These are phyloP conservation scores for Wickerhamiella brachini DNA, from an alignment of 805 yeast species.

Conservation along the genomic window DNA sequence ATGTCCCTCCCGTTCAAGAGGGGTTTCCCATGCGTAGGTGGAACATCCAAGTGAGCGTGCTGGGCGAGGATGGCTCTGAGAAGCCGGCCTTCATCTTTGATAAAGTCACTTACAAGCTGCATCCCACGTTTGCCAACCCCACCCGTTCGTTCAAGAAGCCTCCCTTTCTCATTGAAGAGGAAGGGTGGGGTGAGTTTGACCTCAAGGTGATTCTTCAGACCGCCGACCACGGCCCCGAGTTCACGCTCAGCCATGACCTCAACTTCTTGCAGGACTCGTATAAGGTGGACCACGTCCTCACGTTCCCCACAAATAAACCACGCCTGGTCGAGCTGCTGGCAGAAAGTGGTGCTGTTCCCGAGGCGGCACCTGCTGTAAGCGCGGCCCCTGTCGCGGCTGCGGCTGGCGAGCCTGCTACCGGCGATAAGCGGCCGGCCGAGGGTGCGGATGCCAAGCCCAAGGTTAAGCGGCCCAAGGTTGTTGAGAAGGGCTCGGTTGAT, in stretches of 20 bases:
- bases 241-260: conserved; percentile 75
- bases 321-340: conserved; percentile 55
- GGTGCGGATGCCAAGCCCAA: conserved; percentile 18
- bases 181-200: conserved; percentile 98
- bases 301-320: conserved; percentile 64
- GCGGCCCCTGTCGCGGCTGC: conserved; percentile 18
- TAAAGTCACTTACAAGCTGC: conserved; percentile 83
- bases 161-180: conserved; percentile 79
- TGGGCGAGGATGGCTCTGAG: conserved; percentile 70
- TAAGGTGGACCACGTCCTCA: conserved; percentile 60
- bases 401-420: conserved; percentile 12
- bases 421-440: conserved; percentile 29
- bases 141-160: conserved; percentile 63
- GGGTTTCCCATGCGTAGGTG: conserved; percentile 91
- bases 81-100: conserved; percentile 81
- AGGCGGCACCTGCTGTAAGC: conserved; percentile 13
- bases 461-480: conserved; percentile 27
- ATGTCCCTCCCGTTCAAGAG: conserved; percentile 72
- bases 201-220: conserved; percentile 64
- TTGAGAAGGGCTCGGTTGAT: conserved; percentile 51
- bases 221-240: conserved; percentile 79
- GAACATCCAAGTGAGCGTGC: conserved; percentile 62
- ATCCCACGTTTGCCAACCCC: conserved; percentile 90
- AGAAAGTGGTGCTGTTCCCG: conserved; percentile 76
- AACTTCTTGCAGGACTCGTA: conserved; percentile 71